Base-by-base conservation (phyloP, 495 filamentous ascomycete genomes). In the Symbiotaphrina buchneri region DNA sequence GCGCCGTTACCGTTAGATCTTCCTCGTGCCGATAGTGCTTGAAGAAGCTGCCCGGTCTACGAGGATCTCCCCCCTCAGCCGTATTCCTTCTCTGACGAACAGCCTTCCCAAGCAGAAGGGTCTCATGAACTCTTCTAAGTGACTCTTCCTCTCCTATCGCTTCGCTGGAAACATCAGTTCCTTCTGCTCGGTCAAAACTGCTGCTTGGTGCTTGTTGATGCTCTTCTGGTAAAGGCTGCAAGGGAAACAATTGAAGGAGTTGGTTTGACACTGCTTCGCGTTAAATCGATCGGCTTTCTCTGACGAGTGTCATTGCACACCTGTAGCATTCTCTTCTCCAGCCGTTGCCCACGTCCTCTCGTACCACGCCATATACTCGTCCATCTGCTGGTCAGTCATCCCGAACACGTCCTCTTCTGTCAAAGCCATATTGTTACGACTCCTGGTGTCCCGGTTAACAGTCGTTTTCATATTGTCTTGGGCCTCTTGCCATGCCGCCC, bases 311-410 rank as follows among this genome's bases (percentile, higher is more conserved):
- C n/a, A n/a, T n/a, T n/a, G n/a, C n/a, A n/a, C n/a, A n/a, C n/a
- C n/a, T n/a, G n/a, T n/a, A n/a, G n/a, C n/a, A n/a, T n/a, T n/a
- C n/a, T n/a, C n/a, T n/a, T n/a, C n/a, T n/a, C n/a, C 41, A 11
- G 62, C 51, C 32, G 66, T 59, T 28, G 75, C 43, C 65, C 72
- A 90, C 18, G 56, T 80, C 39, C 64, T 61, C 45, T 85, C 73
- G 42, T 79, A 91, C 77, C 79, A 94, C 47, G 84, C 69, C 58
- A 97, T 57, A 36, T 91, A 91, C 30, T 75, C 63, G 38, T 87
- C 74, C 31, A 94, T 46, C 36, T 90, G 65, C 6, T 55, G 44
- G 11, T 59, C 56, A 1, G 52, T 60, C 74, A 94, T 74, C 2
- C 47, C 43, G 36, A 83, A 65, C 2, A 80, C 58, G 30, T 90